phyloP scores from a whole-genome alignment of 2,329 filamentous ascomycete genomes.

The Trichoderma sp. region DNA sequence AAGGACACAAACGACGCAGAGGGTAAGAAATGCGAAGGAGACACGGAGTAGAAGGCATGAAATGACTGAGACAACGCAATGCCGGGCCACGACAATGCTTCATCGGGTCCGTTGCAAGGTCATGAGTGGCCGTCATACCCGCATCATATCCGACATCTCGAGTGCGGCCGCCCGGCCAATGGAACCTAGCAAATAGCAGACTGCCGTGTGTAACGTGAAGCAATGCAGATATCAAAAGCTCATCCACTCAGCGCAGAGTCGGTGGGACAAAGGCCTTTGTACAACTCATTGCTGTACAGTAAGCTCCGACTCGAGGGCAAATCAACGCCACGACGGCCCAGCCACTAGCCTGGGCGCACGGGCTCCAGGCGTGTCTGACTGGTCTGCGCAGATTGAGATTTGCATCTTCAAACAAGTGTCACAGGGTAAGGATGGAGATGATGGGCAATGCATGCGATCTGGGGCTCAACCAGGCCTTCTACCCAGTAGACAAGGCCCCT shows the following conservation, averaged over 20 bases:
- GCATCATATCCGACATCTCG: background rate
- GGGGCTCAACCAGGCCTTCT: background rate
- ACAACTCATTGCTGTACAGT: background rate
- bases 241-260: background rate
- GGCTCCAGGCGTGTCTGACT: background rate
- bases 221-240: background rate
- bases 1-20: background rate
- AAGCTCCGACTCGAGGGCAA: background rate
- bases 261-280: background rate
- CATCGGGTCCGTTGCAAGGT: background rate
- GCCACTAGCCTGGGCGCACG: background rate
- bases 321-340: background rate
- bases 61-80: background rate
- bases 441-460: background rate
- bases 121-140: background rate
- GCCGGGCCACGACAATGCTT: background rate
- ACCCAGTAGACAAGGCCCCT: background rate
- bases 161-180: background rate
- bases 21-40: background rate
- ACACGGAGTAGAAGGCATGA: background rate
- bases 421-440: background rate
- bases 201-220: constrained; percentile 7
- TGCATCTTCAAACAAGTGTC: background rate
- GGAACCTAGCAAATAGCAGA: background rate
- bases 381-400: background rate